phyloP scores from a whole-genome alignment of 192 early-diverging fungal species.

The Irineochytrium annulatum region DNA sequence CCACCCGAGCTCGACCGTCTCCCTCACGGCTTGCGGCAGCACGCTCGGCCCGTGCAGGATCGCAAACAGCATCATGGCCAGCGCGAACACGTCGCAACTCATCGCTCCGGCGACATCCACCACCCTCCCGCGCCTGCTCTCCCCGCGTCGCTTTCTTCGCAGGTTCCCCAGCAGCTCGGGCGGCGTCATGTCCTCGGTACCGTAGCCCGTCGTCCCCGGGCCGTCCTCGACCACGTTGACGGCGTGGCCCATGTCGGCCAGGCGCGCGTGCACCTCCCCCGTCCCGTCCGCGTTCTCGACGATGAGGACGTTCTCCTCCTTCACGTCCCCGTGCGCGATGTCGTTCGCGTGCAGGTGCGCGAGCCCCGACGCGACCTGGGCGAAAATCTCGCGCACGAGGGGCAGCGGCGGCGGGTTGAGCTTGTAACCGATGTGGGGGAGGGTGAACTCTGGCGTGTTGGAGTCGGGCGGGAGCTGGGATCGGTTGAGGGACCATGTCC shows the following conservation, averaged over 20 bases:
- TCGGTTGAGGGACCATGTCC: slow-evolving; percentile 11
- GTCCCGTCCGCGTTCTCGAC: too few species aligned
- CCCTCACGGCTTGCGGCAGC: neutral
- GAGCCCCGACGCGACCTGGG: slow-evolving; percentile 35
- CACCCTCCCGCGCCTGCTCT: neutral
- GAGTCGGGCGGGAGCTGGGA: slow-evolving; percentile 5
- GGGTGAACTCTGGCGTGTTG: slow-evolving; percentile 35
- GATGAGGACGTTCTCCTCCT: slow-evolving; percentile 75
- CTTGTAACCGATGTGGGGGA: slow-evolving; percentile 32
- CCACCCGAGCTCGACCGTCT: neutral
- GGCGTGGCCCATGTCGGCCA: slow-evolving; percentile 17
- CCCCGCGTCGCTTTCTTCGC: too few species aligned
- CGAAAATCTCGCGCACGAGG: slow-evolving; percentile 28
- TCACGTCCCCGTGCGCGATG: slow-evolving; percentile 65
- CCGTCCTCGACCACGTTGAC: too few species aligned
- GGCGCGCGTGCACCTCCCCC: neutral
- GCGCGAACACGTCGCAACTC: slow-evolving; percentile 17
- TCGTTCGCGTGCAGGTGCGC: slow-evolving; percentile 39
- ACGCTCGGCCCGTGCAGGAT: slow-evolving; percentile 6
- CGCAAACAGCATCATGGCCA: slow-evolving; percentile 16
- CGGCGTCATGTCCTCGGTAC: slow-evolving; percentile 10
- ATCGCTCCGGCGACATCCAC: neutral
- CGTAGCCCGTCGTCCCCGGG: too few species aligned
- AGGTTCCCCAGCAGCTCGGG: slow-evolving; percentile 15
- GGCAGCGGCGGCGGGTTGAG: slow-evolving; percentile 13